Evolutionary conservation across 495 filamentous ascomycete species (phyloP), one percentile per base, ranked within the genome.

Genomic region (Aspergillus homomorphus): DNA sequence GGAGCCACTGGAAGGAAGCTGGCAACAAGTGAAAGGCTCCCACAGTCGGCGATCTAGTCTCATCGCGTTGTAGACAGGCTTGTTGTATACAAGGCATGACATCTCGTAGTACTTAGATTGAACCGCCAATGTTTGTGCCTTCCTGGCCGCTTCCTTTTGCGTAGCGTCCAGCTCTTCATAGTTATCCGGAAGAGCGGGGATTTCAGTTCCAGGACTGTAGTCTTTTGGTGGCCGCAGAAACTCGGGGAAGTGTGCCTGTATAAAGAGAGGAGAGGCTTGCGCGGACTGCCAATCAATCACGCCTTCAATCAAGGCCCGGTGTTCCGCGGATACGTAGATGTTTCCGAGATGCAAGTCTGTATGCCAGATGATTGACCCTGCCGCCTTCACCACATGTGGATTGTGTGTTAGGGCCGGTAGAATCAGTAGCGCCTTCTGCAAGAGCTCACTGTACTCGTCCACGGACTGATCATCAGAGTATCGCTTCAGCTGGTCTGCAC

Each of bases 231-330:
- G 63, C 30, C 30, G 44, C n/a, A 64, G 59, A 53, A 69, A 64
- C 15, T 56, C 65, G 3, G 70, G 64, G 41, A 60, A 66, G 18
- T 28, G 59, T 26, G 64, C 60, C 42, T 71, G 68, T 33, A 66
- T 23, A 26, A 67, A 65, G 16, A 66, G 41, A 57, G 68, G 66
- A 26, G 53, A 21, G 24, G 49, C 33, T 8, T 63, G 58, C 26
- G 53, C 16, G 23, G 62, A 67, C 41, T 69, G 62, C 66, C 64
- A 71, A 57, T 68, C 66, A 45, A 69, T 69, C 10, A 69, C 62
- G 8, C 64, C 59, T 30, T 58, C 51, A 54, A 69, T 62, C n/a
- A n/a, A n/a, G 1, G 14, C 58, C 44, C 55, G 62, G 22, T 62
- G 60, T 8, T 64, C 56, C 12, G 54, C 30, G 33, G 62, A 64